Evolutionary conservation across 2,329 filamentous ascomycete genomes (phyloP).

Genomic region (Exserohilum rostratum): DNA sequence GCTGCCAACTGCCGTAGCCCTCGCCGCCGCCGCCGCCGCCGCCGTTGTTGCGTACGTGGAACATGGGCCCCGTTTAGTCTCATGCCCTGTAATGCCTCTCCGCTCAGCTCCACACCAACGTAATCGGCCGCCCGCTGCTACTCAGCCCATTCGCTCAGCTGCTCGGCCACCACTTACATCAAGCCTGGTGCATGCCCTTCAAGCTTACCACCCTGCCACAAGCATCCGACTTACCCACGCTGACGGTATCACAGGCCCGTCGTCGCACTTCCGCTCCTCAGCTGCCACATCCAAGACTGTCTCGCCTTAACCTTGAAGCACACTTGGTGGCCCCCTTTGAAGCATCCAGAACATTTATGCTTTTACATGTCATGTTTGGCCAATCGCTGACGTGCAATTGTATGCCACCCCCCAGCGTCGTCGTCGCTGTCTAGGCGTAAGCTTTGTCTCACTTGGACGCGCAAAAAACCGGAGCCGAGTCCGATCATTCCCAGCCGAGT

Average conservation of each 20-base stretch:
- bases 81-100: constrained; percentile 30
- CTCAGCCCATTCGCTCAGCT: constrained; percentile 30
- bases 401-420: too few relatives aligned
- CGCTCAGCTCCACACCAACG: constrained; percentile 42
- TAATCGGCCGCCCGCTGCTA: constrained; percentile 29
- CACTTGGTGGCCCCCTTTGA: too few relatives aligned
- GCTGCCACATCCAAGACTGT: background rate
- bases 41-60: constrained; percentile 24
- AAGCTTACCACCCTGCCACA: constrained; percentile 44
- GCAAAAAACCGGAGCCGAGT: constrained; percentile 1
- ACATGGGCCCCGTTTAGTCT: constrained; percentile 10
- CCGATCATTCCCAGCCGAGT: background rate
- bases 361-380: background rate
- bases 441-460: constrained; percentile 1
- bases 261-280: constrained; percentile 11
- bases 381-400: background rate
- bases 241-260: constrained; percentile 28
- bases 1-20: background rate
- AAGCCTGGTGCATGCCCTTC: constrained; percentile 41
- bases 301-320: too few relatives aligned
- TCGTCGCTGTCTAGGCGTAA: background rate
- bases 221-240: constrained; percentile 36
- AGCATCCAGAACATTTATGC: too few relatives aligned
- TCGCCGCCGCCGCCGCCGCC: background rate
- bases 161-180: constrained; percentile 31